Percentiles rank a stretch among this genome's conserved stretches.
These are phyloP conservation scores for Lunularia cruciata DNA, from an alignment of 225 moss, liverwort and hornwort genomes.

Conservation along the genomic window DNA sequence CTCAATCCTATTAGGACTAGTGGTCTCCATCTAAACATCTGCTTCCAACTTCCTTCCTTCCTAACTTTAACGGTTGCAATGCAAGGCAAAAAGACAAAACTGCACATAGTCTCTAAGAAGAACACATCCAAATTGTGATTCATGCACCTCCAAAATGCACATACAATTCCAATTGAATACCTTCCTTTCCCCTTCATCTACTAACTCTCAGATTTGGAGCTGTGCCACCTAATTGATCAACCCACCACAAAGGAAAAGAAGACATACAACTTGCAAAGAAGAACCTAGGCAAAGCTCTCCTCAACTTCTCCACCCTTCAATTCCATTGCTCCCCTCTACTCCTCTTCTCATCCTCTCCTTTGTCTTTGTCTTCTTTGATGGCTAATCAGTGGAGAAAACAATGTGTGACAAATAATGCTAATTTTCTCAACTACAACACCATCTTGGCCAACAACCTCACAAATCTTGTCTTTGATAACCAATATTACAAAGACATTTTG, in stretches of 20 bases:
- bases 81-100: conserved; percentile 26
- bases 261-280: no score
- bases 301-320: no score
- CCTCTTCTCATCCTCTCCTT: background rate
- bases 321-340: background rate
- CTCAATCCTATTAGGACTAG: conserved; percentile 18
- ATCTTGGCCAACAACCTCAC: no score
- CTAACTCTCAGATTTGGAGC: conserved; percentile 9
- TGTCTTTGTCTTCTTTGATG: background rate
- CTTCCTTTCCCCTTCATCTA: conserved; percentile 14
- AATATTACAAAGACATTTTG: no score
- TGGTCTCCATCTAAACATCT: conserved; percentile 14
- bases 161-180: conserved; percentile 24
- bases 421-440: no score
- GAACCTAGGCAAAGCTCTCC: background rate
- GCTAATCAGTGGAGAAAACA: no score
- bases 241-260: no score
- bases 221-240: no score
- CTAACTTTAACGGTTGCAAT: conserved; percentile 12
- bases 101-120: conserved; percentile 7
- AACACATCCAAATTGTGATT: conserved; percentile 9
- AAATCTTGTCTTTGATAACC: no score
- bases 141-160: conserved; percentile 12
- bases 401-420: no score
- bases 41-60: conserved; percentile 14